phyloP scores from a whole-genome alignment of 805 yeast genomes.

The Metschnikowia koreensis region DNA sequence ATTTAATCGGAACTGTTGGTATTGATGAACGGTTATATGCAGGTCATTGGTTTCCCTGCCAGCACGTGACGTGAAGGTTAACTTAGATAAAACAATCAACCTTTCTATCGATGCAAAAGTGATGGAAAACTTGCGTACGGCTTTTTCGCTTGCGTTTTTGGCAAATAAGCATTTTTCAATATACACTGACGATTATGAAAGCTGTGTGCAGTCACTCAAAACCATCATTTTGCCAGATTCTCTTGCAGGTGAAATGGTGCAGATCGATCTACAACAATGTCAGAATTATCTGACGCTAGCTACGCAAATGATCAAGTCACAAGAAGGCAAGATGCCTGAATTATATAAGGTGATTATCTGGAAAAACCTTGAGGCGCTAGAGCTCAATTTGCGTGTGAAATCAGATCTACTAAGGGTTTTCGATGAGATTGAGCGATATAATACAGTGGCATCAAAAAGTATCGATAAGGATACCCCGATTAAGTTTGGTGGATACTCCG shows the following conservation, averaged over 20 bases:
- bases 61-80: background rate
- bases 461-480: conserved; percentile 6
- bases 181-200: conserved; percentile 10
- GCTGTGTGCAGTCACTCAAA: conserved; percentile 7
- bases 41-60: background rate
- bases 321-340: conserved; percentile 8
- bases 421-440: conserved; percentile 15
- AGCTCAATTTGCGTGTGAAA: conserved; percentile 4
- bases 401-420: conserved; percentile 9
- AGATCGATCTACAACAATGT: conserved; percentile 15
- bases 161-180: conserved; percentile 12
- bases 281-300: conserved; percentile 9
- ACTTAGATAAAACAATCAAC: background rate
- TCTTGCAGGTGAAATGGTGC: conserved; percentile 8
- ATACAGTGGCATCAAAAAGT: conserved; percentile 9
- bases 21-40: background rate
- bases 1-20: background rate
- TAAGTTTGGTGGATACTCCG: conserved; percentile 9
- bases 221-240: background rate
- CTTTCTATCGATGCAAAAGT: background rate
- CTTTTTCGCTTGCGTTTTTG: conserved; percentile 14
- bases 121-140: conserved; percentile 19
- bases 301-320: conserved; percentile 11
- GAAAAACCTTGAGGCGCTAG: conserved; percentile 16
- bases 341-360: conserved; percentile 16